Evolutionary conservation across 2,329 filamentous ascomycete genomes (phyloP), one percentile per base, ranked within the genome.

Genomic region (Neonectria punicea): DNA sequence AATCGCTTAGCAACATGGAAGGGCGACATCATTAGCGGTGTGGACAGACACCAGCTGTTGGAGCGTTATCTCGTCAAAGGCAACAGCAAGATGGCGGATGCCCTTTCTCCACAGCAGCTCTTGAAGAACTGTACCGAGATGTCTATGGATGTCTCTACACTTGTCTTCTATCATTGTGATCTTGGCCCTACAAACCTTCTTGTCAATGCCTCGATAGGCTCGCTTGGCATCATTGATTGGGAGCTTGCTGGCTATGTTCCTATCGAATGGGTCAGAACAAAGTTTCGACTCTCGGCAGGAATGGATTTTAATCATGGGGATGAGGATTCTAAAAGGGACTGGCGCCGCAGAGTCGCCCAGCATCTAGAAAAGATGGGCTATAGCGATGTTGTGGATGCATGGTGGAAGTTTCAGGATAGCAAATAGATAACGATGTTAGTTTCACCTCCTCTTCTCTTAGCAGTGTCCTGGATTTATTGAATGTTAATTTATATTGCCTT

Each of bases 141-240:
- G 55, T 53, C 50, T n/a, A 70, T 70, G 69, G 67, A 70, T 36
- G 30, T 63, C 55, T 68, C 69, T 49, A 61, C 34, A 7, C 57
- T 71, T 41, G 51, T 67, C 28, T 70, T 71, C 53, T 67, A 65
- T 58, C 67, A 71, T 39, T 70, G 67, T 46, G 67, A 71, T 53
- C 60, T 71, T 54, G 58, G 66, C 25, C 66, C 66, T 22, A 51
- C 53, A 6, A 66, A 64, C 34, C 20, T 58, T 58, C 54, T 69
- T 44, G 56, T 69, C 39, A 20, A 68, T 51, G 20, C 22, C n/a
- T 43, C 54, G 13, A 66, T 41, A 53, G 59, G 62, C 50, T 56
- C 51, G 14, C 22, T 69, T 11, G 43, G 67, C 49, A 68, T 70
- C n/a, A 64, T 69, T 43, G 67, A 70, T 54, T 70, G 67, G 65